A percentile compares a stretch with the other conserved stretches of the same genome.
These are phyloP conservation scores for Naganishia liquefaciens DNA, from an alignment of 1,284 basidiomycete species.

Conservation along the genomic window DNA sequence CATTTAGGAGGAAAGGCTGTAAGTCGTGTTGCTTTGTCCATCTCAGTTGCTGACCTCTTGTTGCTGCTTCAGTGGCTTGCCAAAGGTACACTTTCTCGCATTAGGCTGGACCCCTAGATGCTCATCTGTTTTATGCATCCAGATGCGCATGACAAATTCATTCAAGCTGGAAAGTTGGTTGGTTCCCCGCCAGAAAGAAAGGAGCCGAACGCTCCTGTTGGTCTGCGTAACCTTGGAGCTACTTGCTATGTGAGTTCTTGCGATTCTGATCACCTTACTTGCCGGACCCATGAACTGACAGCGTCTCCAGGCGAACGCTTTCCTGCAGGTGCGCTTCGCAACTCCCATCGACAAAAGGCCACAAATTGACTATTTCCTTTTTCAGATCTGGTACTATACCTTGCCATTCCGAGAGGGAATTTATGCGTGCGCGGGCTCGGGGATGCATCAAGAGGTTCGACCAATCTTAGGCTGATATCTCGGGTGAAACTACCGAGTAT, in stretches of 20 bases:
- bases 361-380: neutral
- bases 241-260: conserved; percentile 71
- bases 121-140: conserved; percentile 2
- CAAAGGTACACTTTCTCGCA: neutral
- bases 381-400: conserved; percentile 67
- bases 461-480: neutral
- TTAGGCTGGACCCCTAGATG: neutral
- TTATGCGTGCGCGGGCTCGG: conserved; percentile 60
- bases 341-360: neutral
- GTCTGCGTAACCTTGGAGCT: conserved; percentile 81
- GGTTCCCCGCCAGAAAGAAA: conserved; percentile 59
- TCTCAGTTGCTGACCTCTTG: neutral
- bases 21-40: conserved; percentile 24
- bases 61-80: conserved; percentile 7
- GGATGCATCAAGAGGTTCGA: conserved; percentile 51
- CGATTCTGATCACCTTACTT: conserved; percentile 10
- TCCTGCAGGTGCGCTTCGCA: conserved; percentile 66
- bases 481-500: conserved; percentile 63
- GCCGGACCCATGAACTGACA: neutral
- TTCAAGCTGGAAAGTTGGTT: conserved; percentile 61
- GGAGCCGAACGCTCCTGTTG: conserved; percentile 67
- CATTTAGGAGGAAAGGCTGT: conserved; percentile 72
- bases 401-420: conserved; percentile 65
- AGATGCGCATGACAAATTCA: conserved; percentile 62
- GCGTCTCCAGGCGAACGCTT: conserved; percentile 67